Evolutionary conservation across 306 rosid species (phyloP).

Genomic region (Lathyrus sativus): DNA sequence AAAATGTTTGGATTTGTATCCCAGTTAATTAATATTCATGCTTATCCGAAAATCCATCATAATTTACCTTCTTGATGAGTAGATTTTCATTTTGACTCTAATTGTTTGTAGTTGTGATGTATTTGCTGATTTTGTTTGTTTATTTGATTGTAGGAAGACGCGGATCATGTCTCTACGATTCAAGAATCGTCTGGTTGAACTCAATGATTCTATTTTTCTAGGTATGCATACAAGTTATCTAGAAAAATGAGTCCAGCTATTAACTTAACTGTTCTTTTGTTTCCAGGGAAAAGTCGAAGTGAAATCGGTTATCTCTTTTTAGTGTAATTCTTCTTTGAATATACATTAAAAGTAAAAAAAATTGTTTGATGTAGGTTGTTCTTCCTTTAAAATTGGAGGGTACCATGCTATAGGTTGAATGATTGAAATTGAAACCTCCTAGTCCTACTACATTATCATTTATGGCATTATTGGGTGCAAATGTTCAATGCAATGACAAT

Average conservation of each 20-base stretch:
- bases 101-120: background rate
- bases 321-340: no score
- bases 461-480: slow-evolving; percentile 55
- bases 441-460: slow-evolving; percentile 29
- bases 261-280: background rate
- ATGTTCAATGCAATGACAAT: slow-evolving; percentile 45
- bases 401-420: slow-evolving; percentile 22
- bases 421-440: slow-evolving; percentile 25
- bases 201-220: slow-evolving; percentile 8
- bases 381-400: slow-evolving; percentile 36
- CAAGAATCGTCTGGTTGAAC: slow-evolving; percentile 14
- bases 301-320: background rate
- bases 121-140: slow-evolving; percentile 4
- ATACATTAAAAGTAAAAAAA: background rate
- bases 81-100: background rate
- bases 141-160: slow-evolving; percentile 1
- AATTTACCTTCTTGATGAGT: background rate
- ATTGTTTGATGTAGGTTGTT: slow-evolving; percentile 39
- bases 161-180: background rate
- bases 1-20: background rate
- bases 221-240: slow-evolving; percentile 13
- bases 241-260: slow-evolving; percentile 1
- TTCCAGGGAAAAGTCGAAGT: background rate
- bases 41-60: no score
- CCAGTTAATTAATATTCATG: no score